phyloP scores from a whole-genome alignment of 805 yeast genomes.

The Lachancea dasiensis region DNA sequence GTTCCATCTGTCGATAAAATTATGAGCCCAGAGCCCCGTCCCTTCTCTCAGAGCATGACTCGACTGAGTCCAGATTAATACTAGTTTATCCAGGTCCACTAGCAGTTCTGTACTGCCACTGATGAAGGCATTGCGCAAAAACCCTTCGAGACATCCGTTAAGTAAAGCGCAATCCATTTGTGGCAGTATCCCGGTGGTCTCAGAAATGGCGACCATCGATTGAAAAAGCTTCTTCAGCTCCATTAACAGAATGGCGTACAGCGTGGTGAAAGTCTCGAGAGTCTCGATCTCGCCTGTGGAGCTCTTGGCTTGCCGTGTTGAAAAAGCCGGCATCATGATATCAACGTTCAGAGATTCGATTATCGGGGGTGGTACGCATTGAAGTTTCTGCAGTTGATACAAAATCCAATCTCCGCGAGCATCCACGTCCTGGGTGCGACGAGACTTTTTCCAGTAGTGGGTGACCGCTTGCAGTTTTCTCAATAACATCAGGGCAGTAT shows the following conservation, averaged over 20 bases:
- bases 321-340: conserved; percentile 2
- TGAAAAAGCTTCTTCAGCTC: conserved; percentile 10
- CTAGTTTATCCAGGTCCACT: conserved; percentile 9
- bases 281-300: conserved; percentile 7
- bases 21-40: conserved; percentile 1
- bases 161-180: background rate
- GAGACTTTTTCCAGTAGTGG: conserved; percentile 4
- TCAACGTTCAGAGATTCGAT: conserved; percentile 7
- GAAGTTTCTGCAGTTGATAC: conserved; percentile 1
- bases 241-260: conserved; percentile 8
- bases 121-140: conserved; percentile 10
- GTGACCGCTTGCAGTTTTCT: background rate
- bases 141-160: conserved; percentile 9
- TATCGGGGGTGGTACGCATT: conserved; percentile 5
- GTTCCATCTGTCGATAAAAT: conserved; percentile 3
- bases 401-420: conserved; percentile 2
- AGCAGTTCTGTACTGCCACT: conserved; percentile 9
- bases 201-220: conserved; percentile 1
- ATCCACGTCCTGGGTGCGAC: background rate
- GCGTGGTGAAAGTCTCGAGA: conserved; percentile 7
- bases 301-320: conserved; percentile 3
- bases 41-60: background rate
- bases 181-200: background rate
- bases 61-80: conserved; percentile 2
- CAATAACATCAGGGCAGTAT: conserved; percentile 1